Percentiles rank a stretch among this genome's conserved stretches.
phyloP scores from a whole-genome alignment of 495 filamentous ascomycete genomes.

The Thermothielavioides terrestris region DNA sequence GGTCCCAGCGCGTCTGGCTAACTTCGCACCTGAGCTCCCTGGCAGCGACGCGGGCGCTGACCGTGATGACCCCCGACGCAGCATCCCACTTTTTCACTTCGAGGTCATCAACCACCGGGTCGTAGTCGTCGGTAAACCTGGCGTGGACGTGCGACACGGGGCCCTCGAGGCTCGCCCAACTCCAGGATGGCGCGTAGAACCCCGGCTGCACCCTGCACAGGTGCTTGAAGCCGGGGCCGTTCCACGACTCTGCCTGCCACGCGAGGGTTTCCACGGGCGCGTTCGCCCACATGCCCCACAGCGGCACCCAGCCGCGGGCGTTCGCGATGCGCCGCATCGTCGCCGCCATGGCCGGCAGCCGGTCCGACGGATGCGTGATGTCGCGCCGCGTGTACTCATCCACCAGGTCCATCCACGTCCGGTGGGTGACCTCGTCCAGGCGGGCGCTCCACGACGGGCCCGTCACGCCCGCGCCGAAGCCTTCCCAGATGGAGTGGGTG shows the following conservation, averaged over 20 bases:
- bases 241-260: neutral
- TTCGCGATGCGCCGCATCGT: conserved; percentile 1
- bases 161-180: conserved; percentile 9
- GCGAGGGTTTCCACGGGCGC: neutral
- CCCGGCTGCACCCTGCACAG: neutral
- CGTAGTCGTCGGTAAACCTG: neutral
- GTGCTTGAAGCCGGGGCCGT: neutral
- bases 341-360: conserved; percentile 6
- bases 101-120: neutral
- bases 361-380: conserved; percentile 6
- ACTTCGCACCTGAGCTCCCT: neutral
- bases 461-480: neutral
- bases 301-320: neutral
- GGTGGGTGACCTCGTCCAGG: neutral
- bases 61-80: neutral
- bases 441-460: conserved; percentile 8
- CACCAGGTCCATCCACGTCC: conserved; percentile 1
- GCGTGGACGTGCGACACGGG: neutral
- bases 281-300: conserved; percentile 3
- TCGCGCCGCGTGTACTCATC: conserved; percentile 5
- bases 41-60: neutral
- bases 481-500: conserved; percentile 7
- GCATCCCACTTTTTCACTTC: neutral
- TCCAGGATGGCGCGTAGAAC: conserved; percentile 7
- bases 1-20: neutral